Evolutionary conservation across 805 yeast genomes (phyloP).

Genomic region (Saturnispora zaruensis): DNA sequence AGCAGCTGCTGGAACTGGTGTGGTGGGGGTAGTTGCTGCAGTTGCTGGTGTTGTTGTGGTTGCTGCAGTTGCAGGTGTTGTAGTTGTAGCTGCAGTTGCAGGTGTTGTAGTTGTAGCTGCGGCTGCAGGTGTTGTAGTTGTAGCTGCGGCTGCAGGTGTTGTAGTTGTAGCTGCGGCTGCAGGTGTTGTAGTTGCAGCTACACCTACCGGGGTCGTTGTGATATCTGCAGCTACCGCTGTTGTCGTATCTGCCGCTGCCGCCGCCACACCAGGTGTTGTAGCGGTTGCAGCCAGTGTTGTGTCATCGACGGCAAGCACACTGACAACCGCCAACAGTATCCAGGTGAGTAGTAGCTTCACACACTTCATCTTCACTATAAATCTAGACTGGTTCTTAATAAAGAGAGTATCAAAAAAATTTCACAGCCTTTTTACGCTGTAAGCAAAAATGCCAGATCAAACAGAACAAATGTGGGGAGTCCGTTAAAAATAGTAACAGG

Average conservation of each 20-base stretch:
- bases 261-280: slow-evolving; percentile 12
- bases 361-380: not conserved
- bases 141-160: slow-evolving; percentile 5
- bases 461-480: not conserved
- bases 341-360: not conserved
- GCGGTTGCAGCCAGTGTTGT: not conserved
- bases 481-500: not conserved
- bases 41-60: slow-evolving; percentile 23
- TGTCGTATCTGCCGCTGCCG: slow-evolving; percentile 12
- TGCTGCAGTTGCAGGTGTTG: slow-evolving; percentile 17
- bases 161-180: slow-evolving; percentile 8
- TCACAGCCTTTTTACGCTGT: not conserved
- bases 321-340: not conserved
- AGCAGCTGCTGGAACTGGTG: slow-evolving; percentile 5
- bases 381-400: not conserved
- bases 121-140: slow-evolving; percentile 5
- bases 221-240: slow-evolving; percentile 11
- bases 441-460: not conserved
- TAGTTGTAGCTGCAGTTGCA: slow-evolving; percentile 12
- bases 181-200: slow-evolving; percentile 7
- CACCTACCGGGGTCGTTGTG: slow-evolving; percentile 10
- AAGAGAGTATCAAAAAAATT: not conserved
- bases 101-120: slow-evolving; percentile 6
- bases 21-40: slow-evolving; percentile 17
- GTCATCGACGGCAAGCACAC: not conserved